Evolutionary conservation across 768 basidiomycete genomes (phyloP).

Genomic region (Xerocomellus dryophilus): DNA sequence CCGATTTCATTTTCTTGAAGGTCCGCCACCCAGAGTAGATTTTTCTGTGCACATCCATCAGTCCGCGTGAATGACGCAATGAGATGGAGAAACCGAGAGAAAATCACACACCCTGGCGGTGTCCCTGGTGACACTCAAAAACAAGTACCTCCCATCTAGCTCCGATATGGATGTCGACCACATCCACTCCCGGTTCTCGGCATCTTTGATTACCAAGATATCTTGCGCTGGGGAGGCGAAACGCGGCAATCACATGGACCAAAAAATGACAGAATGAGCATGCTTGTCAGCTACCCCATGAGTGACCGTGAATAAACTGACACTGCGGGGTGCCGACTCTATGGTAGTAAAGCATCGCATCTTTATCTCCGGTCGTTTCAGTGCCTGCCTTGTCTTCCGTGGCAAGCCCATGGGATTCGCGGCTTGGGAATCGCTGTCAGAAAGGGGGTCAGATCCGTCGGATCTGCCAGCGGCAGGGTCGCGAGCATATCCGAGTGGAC

Average conservation of each 20-base stretch:
- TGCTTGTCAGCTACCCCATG: conserved; percentile 7
- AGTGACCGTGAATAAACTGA: conserved; percentile 29
- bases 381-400: conserved; percentile 53
- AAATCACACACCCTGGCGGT: conserved; percentile 52
- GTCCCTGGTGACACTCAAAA: conserved; percentile 54
- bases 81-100: neutral
- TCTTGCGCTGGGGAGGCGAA: conserved; percentile 52
- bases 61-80: neutral
- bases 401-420: conserved; percentile 41
- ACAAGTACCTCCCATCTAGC: conserved; percentile 61
- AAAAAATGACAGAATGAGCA: neutral
- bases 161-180: conserved; percentile 56
- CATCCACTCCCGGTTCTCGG: conserved; percentile 62
- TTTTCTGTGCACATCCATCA: conserved; percentile 50
- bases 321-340: conserved; percentile 67
- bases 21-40: conserved; percentile 71
- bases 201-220: conserved; percentile 61
- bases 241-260: neutral
- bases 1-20: conserved; percentile 58
- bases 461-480: neutral
- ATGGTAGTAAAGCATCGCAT: conserved; percentile 79
- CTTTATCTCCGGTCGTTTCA: conserved; percentile 57
- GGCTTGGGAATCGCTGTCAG: conserved; percentile 54
- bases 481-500: neutral
- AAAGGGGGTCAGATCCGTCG: conserved; percentile 2